Percentiles rank a stretch among this genome's conserved stretches.
phyloP scores from a whole-genome alignment of 345 rosid species.

The Hibiscus mutabilis region DNA sequence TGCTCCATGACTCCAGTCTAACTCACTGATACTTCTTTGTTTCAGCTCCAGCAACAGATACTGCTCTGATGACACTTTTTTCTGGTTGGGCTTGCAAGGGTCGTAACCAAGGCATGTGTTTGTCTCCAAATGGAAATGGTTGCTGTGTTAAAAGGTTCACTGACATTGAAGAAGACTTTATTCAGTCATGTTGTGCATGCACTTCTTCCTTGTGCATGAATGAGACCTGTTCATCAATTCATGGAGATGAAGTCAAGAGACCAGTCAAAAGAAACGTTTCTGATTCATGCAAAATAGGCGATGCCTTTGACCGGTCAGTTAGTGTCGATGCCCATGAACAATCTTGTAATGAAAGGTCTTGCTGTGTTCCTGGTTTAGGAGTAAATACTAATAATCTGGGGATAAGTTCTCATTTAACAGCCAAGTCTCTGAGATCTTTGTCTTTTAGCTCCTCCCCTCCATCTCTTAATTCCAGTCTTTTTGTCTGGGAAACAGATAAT shows the following conservation, averaged over 20 bases:
- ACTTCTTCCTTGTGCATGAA: constrained; percentile 26
- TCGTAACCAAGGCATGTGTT: constrained; percentile 51
- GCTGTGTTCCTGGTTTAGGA: constrained; percentile 87
- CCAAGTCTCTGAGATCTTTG: constrained; percentile 63
- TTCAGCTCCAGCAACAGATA: constrained; percentile 63
- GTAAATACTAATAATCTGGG: constrained; percentile 57
- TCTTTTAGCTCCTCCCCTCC: constrained; percentile 64
- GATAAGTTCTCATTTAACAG: constrained; percentile 57
- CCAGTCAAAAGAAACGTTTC: constrained; percentile 42
- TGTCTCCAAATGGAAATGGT: constrained; percentile 52
- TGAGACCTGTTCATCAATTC: constrained; percentile 18
- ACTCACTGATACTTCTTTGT: constrained; percentile 15
- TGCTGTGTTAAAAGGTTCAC: constrained; percentile 43
- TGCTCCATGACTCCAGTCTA: constrained; percentile 4
- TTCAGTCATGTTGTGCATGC: constrained; percentile 41
- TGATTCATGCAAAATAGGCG: constrained; percentile 25
- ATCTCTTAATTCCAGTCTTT: constrained; percentile 80
- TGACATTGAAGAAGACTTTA: constrained; percentile 50
- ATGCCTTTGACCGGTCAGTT: constrained; percentile 20
- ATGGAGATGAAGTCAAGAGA: constrained; percentile 30
- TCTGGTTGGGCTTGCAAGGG: constrained; percentile 97
- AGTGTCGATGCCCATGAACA: constrained; percentile 24
- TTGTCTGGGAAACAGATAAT: constrained; percentile 68
- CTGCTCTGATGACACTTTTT: constrained; percentile 73
- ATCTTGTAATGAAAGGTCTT: constrained; percentile 42